Conservation (phyloP, 208 protist species). For the Crithidia acanthocephali region DNA sequence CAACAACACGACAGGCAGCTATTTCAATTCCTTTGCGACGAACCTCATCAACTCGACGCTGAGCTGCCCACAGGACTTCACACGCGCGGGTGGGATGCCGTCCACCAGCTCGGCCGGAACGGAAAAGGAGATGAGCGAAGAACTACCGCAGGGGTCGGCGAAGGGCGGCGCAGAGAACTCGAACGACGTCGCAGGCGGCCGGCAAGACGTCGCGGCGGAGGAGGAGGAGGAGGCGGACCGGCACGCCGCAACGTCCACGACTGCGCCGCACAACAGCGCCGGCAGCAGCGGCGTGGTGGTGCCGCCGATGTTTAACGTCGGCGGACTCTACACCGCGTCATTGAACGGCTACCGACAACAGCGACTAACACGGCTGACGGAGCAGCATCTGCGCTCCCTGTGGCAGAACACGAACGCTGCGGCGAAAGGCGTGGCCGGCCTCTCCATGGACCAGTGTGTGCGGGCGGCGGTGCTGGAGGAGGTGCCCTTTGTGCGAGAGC, state of each 20-base stretch:
- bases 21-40: too few relatives aligned
- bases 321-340: conserved; percentile 30
- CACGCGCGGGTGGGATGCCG: not conserved
- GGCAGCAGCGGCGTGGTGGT: not conserved
- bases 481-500: not conserved
- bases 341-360: conserved; percentile 35
- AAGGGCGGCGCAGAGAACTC: not conserved
- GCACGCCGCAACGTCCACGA: too few relatives aligned
- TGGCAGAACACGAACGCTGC: conserved; percentile 18
- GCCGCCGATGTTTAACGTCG: conserved; percentile 16
- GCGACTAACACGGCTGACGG: conserved; percentile 29
- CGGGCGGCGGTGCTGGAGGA: conserved; percentile 14
- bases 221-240: too few relatives aligned
- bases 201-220: not conserved
- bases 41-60: too few relatives aligned
- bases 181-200: not conserved
- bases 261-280: not conserved
- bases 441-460: conserved; percentile 13
- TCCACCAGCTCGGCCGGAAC: not conserved
- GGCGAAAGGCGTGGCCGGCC: conserved; percentile 18
- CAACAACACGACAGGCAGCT: too few relatives aligned
- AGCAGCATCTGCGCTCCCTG: conserved; percentile 31
- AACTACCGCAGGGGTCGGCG: not conserved
- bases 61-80: not conserved
- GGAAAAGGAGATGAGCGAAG: not conserved